These are phyloP conservation scores for Diaporthe ampelina DNA, from an alignment of 2,329 filamentous ascomycete species.

Conservation along the genomic window DNA sequence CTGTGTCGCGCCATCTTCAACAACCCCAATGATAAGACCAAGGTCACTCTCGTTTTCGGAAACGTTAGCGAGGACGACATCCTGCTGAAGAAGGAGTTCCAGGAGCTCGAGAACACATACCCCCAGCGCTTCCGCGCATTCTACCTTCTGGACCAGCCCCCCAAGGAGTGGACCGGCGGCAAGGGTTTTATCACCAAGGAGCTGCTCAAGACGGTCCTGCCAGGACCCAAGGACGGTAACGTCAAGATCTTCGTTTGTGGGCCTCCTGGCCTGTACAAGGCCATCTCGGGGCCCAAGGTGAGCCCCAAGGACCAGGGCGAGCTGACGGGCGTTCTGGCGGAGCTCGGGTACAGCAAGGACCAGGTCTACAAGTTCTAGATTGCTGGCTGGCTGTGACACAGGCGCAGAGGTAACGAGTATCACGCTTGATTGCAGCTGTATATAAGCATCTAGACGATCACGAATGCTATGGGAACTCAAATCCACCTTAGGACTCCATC, in stretches of 20 bases:
- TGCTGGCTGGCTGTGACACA: background rate
- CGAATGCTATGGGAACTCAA: background rate
- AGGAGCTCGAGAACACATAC: slow-evolving; percentile 92
- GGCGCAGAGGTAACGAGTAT: background rate
- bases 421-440: background rate
- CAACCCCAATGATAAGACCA: slow-evolving; percentile 96
- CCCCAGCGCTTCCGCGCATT: slow-evolving; percentile 96
- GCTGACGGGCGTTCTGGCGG: slow-evolving; percentile 83
- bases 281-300: slow-evolving; percentile 89
- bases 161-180: slow-evolving; percentile 80
- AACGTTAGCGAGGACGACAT: slow-evolving; percentile 94
- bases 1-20: slow-evolving; percentile 92
- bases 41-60: slow-evolving; percentile 94
- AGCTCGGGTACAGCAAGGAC: slow-evolving; percentile 80
- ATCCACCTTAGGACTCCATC: background rate
- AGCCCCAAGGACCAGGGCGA: slow-evolving; percentile 96
- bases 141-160: slow-evolving; percentile 90
- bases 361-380: slow-evolving; percentile 95
- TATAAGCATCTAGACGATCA: slow-evolving; percentile 20
- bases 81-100: slow-evolving; percentile 86
- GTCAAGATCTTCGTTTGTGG: slow-evolving; percentile 98
- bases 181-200: slow-evolving; percentile 92
- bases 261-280: slow-evolving; percentile 93
- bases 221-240: slow-evolving; percentile 91
- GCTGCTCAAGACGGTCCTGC: slow-evolving; percentile 92